A percentile compares a stretch with the other conserved stretches of the same genome.
Conservation (phyloP, 352 stramenopile genomes). For the Pythium scleroteichum region DNA sequence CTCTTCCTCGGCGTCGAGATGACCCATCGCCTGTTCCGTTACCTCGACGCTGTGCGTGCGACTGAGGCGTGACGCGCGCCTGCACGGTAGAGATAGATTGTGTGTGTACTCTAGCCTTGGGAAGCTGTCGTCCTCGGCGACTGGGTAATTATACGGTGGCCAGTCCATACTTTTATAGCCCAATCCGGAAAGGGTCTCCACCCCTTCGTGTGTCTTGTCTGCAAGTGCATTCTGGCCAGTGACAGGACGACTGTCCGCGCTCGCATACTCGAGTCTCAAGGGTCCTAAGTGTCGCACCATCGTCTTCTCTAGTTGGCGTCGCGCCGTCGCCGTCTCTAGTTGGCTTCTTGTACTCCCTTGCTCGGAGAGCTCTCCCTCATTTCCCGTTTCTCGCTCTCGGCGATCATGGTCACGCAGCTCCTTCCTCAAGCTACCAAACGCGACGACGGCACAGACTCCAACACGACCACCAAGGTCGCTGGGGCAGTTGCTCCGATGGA, state of each 20-base stretch:
- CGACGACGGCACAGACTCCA: conserved; percentile 1
- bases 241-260: too few relatives aligned
- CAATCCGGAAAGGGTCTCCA: too few relatives aligned
- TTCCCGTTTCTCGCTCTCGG: background rate
- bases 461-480: background rate
- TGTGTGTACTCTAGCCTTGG: background rate
- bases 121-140: conserved; percentile 10
- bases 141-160: conserved; percentile 13
- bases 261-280: too few relatives aligned
- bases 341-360: conserved; percentile 5
- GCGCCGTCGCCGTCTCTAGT: background rate
- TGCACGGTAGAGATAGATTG: conserved; percentile 8
- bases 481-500: background rate
- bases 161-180: too few relatives aligned
- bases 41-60: conserved; percentile 34
- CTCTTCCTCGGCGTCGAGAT: conserved; percentile 90
- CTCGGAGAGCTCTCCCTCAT: too few relatives aligned
- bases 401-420: conserved; percentile 1
- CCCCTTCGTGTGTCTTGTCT: too few relatives aligned
- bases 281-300: background rate
- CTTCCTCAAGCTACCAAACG: background rate
- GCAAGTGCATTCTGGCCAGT: too few relatives aligned
- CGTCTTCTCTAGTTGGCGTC: background rate
- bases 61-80: conserved; percentile 16
- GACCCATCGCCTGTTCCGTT: conserved; percentile 79